Base-by-base conservation (phyloP, 1,284 basidiomycete genomes). In the Fistulina hepatica region DNA sequence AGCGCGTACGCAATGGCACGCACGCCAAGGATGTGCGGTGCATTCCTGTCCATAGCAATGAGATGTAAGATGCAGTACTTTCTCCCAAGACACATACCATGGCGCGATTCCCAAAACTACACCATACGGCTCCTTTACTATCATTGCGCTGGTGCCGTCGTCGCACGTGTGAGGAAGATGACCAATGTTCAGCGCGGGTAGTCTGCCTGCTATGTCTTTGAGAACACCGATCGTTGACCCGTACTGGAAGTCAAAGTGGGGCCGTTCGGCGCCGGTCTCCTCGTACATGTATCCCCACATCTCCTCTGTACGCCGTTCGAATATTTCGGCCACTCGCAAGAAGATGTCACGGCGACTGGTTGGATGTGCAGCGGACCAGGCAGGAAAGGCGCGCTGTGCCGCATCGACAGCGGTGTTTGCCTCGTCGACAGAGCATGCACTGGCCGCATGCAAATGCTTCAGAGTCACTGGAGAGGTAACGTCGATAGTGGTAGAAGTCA, bases 1-100 rank as follows among this genome's bases (percentile, higher is more conserved):
- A 81, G 57, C 0, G 77, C 72, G 8, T 70, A 57, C 4, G 64
- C 57, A 25, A 74, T 57, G 0, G 74, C 69, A 10, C 76, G 59
- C 3, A 74, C 43, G 1, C 65, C 50, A n/a, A 77, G 55, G 1
- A 49, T 47, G 8, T n/a, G 33, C 7, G 13, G 13, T 8, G 33
- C 19, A 10, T 22, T 34, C n/a, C n/a, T n/a, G n/a, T n/a, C n/a
- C n/a, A n/a, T n/a, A n/a, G n/a, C n/a, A n/a, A n/a, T 45, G 24
- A 1, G 44, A 40, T 4, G 44, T 45, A 11, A 42, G 38, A 8
- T 21, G 40, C 16, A 40, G 43, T 1, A 40, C 19, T 21, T n/a
- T 34, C 26, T 44, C 40, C 5, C 40, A 37, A 15, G 43, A 44
- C 37, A 42, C 64, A 46, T 75, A 73, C 64, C 64, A 67, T 2